A percentile compares a stretch with the other conserved stretches of the same genome.
Evolutionary conservation across 2,329 filamentous ascomycete species (phyloP).

Genomic region (Trichoderma koningii): DNA sequence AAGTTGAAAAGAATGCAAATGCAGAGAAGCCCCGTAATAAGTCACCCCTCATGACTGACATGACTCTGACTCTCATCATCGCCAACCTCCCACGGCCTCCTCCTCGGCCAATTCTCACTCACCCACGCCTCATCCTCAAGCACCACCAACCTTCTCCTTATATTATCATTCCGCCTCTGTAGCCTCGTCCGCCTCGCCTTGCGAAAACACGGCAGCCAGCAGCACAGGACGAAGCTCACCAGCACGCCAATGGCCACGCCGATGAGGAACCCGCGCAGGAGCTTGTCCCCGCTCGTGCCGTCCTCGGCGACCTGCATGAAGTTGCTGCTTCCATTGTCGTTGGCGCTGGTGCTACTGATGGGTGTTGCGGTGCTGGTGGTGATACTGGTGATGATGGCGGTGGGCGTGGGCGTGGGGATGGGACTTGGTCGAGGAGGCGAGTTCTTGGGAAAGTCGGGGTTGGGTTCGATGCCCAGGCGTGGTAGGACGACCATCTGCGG

Average conservation of each 20-base stretch:
- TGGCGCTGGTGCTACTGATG: neutral
- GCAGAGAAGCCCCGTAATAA: neutral
- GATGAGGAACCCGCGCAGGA: conserved; percentile 41
- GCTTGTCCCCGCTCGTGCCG: conserved; percentile 38
- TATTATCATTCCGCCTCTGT: conserved; percentile 11
- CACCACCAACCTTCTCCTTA: neutral
- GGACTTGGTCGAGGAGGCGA: neutral
- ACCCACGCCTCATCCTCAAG: conserved; percentile 16
- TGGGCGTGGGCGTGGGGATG: neutral
- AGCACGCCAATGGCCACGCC: conserved; percentile 39
- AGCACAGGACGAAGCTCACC: conserved; percentile 39
- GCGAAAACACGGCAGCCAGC: conserved; percentile 40
- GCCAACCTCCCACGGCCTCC: conserved; percentile 15
- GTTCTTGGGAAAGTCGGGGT: conserved; percentile 9
- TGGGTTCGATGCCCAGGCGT: neutral
- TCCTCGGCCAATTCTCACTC: conserved; percentile 17
- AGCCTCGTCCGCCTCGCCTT: conserved; percentile 28
- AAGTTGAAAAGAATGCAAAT: neutral
- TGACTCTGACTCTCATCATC: conserved; percentile 3
- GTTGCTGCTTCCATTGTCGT: neutral
- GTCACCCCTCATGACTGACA: neutral
- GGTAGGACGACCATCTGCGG: neutral
- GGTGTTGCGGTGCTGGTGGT: neutral
- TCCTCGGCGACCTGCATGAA: conserved; percentile 35
- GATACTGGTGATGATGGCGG: conserved; percentile 5